phyloP scores from a whole-genome alignment of 2,329 filamentous ascomycete genomes.

The Trichoderma lentiforme region DNA sequence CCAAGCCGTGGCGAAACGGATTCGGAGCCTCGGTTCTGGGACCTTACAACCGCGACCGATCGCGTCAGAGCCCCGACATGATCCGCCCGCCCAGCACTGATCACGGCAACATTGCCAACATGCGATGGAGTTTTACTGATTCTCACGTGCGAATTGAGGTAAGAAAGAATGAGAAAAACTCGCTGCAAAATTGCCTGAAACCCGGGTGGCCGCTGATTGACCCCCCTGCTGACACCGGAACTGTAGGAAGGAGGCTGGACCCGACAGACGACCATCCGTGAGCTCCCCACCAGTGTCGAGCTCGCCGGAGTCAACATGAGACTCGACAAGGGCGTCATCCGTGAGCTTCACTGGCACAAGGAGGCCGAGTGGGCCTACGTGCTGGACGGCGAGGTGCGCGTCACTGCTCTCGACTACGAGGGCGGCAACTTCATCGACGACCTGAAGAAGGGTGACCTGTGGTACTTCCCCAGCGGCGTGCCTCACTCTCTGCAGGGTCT shows the following conservation, averaged over 20 bases:
- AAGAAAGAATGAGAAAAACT: constrained; percentile 21
- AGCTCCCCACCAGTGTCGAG: constrained; percentile 64
- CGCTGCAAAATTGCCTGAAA: neutral
- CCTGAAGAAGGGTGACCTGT: constrained; percentile 70
- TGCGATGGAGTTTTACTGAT: constrained; percentile 69
- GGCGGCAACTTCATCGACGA: constrained; percentile 77
- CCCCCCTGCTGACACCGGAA: neutral
- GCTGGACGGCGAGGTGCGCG: constrained; percentile 65
- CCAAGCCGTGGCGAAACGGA: constrained; percentile 62
- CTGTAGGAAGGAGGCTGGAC: constrained; percentile 71
- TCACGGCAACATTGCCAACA: constrained; percentile 65
- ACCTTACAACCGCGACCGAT: constrained; percentile 65
- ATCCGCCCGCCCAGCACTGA: constrained; percentile 71
- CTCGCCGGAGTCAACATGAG: constrained; percentile 78
- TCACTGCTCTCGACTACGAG: constrained; percentile 71
- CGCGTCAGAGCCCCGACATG: constrained; percentile 67
- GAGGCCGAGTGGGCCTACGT: constrained; percentile 78
- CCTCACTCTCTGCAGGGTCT: constrained; percentile 76
- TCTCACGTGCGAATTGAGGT: constrained; percentile 63
- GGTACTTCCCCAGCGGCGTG: constrained; percentile 77
- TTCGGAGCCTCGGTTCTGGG: constrained; percentile 64
- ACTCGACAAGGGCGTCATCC: constrained; percentile 67
- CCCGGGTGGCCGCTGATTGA: neutral
- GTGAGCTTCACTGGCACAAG: constrained; percentile 79
- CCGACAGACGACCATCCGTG: constrained; percentile 65